Conservation (phyloP, 352 stramenopile genomes). For the Phytophthora fragariaefolia region DNA sequence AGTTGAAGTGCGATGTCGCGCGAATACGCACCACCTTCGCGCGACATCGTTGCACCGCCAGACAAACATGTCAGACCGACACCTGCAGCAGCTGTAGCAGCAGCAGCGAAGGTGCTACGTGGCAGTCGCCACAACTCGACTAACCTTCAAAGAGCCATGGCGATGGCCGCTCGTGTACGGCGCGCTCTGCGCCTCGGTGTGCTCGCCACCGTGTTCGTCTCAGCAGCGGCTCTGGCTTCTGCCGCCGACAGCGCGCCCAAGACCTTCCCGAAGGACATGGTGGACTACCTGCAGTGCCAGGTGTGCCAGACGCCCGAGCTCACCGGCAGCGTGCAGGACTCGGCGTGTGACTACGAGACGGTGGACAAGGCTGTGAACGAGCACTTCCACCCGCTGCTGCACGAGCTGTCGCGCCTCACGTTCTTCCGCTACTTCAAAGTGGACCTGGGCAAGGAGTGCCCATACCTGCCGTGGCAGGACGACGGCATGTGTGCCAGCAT, state of each 20-base stretch:
- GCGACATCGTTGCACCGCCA: constrained; percentile 2
- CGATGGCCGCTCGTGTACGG: constrained; percentile 4
- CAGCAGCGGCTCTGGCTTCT: constrained; percentile 9
- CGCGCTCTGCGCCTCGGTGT: constrained; percentile 14
- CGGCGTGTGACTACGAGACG: constrained; percentile 85
- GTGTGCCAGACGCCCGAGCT: constrained; percentile 85
- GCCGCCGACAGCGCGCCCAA: constrained; percentile 6
- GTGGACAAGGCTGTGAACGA: constrained; percentile 83
- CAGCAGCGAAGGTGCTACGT: constrained; percentile 18
- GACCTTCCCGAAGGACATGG: constrained; percentile 70
- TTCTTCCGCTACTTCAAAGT: constrained; percentile 96
- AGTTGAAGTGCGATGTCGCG: constrained; percentile 32
- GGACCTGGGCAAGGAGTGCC: constrained; percentile 89
- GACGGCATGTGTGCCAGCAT: constrained; percentile 91
- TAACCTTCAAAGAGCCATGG: constrained; percentile 8
- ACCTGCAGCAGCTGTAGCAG: neutral
- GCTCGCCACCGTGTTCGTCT: constrained; percentile 5
- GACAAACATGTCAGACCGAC: neutral
- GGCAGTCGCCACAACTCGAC: constrained; percentile 10
- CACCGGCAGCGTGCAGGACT: constrained; percentile 83
- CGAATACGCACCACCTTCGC: constrained; percentile 19
- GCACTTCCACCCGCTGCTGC: constrained; percentile 84
- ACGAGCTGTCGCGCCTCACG: constrained; percentile 77
- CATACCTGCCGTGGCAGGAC: constrained; percentile 85
- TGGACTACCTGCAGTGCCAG: constrained; percentile 80